A percentile compares a stretch with the other conserved stretches of the same genome.
Conservation (phyloP, 78 protist genomes). For the Protostelium mycophagum region DNA sequence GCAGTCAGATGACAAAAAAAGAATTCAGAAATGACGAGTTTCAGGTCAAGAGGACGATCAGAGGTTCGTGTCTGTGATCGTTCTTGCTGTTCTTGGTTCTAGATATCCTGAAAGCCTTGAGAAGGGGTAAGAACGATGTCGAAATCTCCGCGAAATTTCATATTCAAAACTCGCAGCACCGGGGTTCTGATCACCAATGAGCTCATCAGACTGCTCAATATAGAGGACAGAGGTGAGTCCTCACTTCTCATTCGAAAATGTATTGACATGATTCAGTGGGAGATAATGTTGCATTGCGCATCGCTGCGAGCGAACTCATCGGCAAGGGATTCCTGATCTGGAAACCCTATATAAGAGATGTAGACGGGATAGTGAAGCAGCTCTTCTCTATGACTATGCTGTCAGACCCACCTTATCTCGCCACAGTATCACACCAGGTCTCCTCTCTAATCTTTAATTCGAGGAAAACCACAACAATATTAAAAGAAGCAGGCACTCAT, state of each 20-base stretch:
- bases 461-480: too few species aligned
- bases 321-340: conserved; percentile 54
- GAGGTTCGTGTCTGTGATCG: background rate
- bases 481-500: background rate
- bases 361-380: conserved; percentile 39
- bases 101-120: background rate
- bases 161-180: background rate
- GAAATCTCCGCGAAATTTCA: background rate
- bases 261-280: too few species aligned
- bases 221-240: background rate
- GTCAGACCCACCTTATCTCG: conserved; percentile 23
- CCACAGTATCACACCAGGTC: conserved; percentile 26
- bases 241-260: too few species aligned
- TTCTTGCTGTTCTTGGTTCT: background rate
- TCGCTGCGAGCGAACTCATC: conserved; percentile 41
- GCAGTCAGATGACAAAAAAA: too few species aligned
- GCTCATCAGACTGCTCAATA: background rate
- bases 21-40: too few species aligned
- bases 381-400: conserved; percentile 49
- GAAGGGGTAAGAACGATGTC: background rate
- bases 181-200: background rate
- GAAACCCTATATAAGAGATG: conserved; percentile 42
- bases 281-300: conserved; percentile 26
- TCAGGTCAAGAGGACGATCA: background rate
- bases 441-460: too few species aligned